phyloP scores from a whole-genome alignment of 2,329 filamentous ascomycete genomes.

The Fusarium pilosicola region DNA sequence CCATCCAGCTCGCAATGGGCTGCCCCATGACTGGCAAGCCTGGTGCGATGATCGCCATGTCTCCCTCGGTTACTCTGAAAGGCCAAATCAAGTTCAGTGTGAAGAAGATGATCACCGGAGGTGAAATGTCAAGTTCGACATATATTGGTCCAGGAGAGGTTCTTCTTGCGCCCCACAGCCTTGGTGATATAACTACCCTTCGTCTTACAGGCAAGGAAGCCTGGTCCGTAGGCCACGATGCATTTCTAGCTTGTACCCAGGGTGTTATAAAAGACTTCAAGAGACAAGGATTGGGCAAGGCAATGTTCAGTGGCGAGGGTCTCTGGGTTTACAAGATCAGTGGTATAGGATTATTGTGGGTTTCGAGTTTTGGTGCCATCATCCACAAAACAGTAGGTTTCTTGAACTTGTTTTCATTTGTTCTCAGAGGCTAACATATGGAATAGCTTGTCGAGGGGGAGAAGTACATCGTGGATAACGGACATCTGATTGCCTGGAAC shows the following conservation, averaged over 20 bases:
- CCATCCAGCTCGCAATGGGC: constrained; percentile 87
- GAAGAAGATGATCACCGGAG: constrained; percentile 89
- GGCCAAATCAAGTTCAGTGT: constrained; percentile 86
- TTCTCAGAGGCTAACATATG: constrained; percentile 9
- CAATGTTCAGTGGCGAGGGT: constrained; percentile 93
- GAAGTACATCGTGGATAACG: constrained; percentile 92
- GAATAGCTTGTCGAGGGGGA: constrained; percentile 71
- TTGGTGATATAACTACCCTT: constrained; percentile 88
- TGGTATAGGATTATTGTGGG: constrained; percentile 85
- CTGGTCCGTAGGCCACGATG: constrained; percentile 89
- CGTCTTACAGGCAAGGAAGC: constrained; percentile 75
- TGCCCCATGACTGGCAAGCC: constrained; percentile 86
- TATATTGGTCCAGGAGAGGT: constrained; percentile 93
- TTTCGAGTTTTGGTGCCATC: constrained; percentile 94
- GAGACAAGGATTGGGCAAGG: constrained; percentile 85
- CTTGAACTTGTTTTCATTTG: not conserved
- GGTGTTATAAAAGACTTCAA: constrained; percentile 91
- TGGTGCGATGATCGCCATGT: constrained; percentile 95
- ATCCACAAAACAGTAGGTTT: constrained; percentile 87
- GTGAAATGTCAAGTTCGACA: constrained; percentile 79
- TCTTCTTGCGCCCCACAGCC: constrained; percentile 78
- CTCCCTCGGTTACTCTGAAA: constrained; percentile 83
- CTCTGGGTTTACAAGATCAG: constrained; percentile 89
- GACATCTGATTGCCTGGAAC: constrained; percentile 96
- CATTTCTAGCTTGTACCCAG: constrained; percentile 85